Conservation (phyloP, 225 moss, liverwort and hornwort genomes). For the Bryoerythrophyllum caledonicum region DNA sequence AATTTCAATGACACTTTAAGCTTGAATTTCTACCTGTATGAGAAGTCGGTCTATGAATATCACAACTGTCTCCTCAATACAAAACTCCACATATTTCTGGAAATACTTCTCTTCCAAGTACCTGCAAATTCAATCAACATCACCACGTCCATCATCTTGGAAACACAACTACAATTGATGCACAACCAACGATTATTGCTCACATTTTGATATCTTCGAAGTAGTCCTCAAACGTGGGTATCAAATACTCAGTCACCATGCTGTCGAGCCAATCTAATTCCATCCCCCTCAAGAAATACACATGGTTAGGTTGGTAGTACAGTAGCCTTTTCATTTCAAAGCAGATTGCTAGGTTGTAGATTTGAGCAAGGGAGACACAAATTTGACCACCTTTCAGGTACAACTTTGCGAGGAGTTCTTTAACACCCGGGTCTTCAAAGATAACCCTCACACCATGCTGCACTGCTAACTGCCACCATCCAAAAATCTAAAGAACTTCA, state of each 20-base stretch:
- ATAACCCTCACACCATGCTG: slow-evolving; percentile 60
- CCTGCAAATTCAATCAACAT: slow-evolving; percentile 16
- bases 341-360: neutral
- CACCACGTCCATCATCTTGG: neutral
- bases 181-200: slow-evolving; percentile 18
- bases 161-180: neutral
- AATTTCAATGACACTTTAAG: neutral
- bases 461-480: slow-evolving; percentile 45
- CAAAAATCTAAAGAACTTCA: neutral
- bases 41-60: slow-evolving; percentile 75
- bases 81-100: slow-evolving; percentile 67
- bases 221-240: slow-evolving; percentile 88
- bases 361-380: neutral
- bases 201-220: slow-evolving; percentile 75
- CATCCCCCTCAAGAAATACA: neutral
- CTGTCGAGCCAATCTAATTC: slow-evolving; percentile 73
- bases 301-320: neutral
- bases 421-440: slow-evolving; percentile 80
- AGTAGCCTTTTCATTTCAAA: neutral
- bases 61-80: slow-evolving; percentile 76
- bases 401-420: slow-evolving; percentile 74
- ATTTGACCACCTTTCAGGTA: slow-evolving; percentile 59
- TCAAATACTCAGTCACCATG: slow-evolving; percentile 79
- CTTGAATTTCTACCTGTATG: slow-evolving; percentile 31
- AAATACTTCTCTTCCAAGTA: slow-evolving; percentile 71